A percentile compares a stretch with the other conserved stretches of the same genome.
These are phyloP conservation scores for Escallonia herrerae DNA, from an alignment of 129 eudicot species.

Conservation along the genomic window DNA sequence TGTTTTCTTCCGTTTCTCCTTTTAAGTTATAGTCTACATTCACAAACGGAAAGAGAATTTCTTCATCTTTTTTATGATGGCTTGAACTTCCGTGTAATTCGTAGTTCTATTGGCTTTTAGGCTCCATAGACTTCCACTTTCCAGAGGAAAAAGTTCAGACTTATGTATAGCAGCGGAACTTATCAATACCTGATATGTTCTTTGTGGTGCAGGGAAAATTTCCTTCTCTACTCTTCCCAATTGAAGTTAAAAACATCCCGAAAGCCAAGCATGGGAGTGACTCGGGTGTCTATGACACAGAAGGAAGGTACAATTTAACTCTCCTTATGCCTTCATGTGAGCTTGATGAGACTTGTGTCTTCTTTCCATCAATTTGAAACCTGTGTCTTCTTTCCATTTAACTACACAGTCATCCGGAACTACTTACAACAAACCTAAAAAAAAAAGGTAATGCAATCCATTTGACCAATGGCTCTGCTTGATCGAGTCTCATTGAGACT, in stretches of 20 bases:
- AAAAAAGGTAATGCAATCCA: no score
- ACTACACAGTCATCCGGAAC: no score
- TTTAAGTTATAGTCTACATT: no score
- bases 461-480: no score
- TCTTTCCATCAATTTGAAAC: no score
- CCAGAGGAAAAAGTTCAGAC: not conserved
- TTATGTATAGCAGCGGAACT: not conserved
- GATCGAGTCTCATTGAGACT: no score
- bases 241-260: slow-evolving; percentile 54
- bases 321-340: not conserved
- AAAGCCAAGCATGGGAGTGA: slow-evolving; percentile 76
- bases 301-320: slow-evolving; percentile 54
- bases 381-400: no score
- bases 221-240: slow-evolving; percentile 51
- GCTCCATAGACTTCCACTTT: not conserved
- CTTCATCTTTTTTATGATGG: no score
- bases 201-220: slow-evolving; percentile 50
- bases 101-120: not conserved
- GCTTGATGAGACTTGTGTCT: no score
- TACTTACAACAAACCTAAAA: no score
- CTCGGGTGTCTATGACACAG: slow-evolving; percentile 60
- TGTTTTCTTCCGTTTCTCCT: not conserved
- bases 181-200: not conserved
- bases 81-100: not conserved
- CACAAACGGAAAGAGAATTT: no score